Evolutionary conservation across 306 rosid species (phyloP).

Genomic region (Rubus parviflorus): DNA sequence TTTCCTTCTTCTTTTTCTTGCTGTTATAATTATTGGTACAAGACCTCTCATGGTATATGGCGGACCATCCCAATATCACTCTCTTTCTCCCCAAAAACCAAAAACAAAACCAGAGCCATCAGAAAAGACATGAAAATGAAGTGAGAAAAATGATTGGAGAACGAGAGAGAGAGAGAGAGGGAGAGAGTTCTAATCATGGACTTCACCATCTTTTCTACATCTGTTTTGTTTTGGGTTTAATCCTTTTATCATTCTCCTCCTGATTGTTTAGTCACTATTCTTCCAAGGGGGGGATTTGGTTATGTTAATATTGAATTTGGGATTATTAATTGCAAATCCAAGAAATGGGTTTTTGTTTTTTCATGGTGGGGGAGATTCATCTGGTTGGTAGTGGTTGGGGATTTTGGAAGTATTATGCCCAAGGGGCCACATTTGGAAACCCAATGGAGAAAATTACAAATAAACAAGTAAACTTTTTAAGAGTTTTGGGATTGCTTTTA

Average conservation of each 20-base stretch:
- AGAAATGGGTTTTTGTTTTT: constrained; percentile 54
- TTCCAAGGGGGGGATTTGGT: background rate
- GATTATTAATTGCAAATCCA: constrained; percentile 46
- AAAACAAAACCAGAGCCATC: constrained; percentile 36
- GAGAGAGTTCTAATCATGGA: constrained; percentile 48
- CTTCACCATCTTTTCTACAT: constrained; percentile 55
- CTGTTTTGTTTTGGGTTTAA: constrained; percentile 55
- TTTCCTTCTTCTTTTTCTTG: too few species aligned
- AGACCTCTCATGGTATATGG: constrained; percentile 19
- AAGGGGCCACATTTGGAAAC: constrained; percentile 44
- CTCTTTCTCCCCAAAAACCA: constrained; percentile 1
- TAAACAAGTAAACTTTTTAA: background rate
- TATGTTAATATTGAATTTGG: constrained; percentile 36
- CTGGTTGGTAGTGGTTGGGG: constrained; percentile 49
- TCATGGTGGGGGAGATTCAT: constrained; percentile 20
- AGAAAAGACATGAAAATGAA: constrained; percentile 36
- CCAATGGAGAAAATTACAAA: constrained; percentile 6
- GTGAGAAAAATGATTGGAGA: constrained; percentile 52
- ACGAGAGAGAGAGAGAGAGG: constrained; percentile 21
- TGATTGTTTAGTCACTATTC: constrained; percentile 14
- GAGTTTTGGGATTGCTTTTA: constrained; percentile 50
- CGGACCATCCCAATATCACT: constrained; percentile 21
- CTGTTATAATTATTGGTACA: constrained; percentile 24
- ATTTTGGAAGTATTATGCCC: constrained; percentile 57
- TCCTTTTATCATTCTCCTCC: constrained; percentile 45